Evolutionary conservation across 2,329 filamentous ascomycete genomes (phyloP).

Genomic region (Metarhizium brunneum): DNA sequence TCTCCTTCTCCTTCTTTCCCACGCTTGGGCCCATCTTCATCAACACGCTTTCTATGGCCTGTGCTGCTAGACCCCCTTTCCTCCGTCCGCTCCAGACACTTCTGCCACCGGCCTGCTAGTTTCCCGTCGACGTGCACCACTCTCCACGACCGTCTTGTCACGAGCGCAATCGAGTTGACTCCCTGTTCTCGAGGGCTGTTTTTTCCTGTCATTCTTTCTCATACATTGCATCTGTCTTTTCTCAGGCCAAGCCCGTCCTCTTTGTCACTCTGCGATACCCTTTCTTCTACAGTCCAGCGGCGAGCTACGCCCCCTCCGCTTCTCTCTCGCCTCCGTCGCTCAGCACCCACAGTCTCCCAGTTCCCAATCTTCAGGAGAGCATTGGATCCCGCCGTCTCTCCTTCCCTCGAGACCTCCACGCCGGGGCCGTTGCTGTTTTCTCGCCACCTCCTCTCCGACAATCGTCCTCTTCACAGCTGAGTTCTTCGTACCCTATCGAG

Average conservation of each 20-base stretch:
- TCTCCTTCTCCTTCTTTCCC: not conserved
- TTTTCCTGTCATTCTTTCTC: not conserved
- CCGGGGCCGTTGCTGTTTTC: not conserved
- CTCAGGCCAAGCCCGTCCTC: not conserved
- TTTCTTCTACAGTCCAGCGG: not conserved
- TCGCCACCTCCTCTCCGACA: not conserved
- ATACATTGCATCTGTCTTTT: not conserved
- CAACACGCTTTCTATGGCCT: not conserved
- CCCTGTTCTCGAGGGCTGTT: not conserved
- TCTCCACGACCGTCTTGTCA: not conserved
- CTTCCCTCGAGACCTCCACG: not conserved
- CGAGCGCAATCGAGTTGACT: not conserved
- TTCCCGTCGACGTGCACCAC: not conserved
- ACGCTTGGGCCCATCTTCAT: not conserved
- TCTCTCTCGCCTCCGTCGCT: constrained; percentile 2
- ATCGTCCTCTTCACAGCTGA: not conserved
- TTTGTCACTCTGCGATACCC: constrained; percentile 3
- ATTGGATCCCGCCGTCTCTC: not conserved
- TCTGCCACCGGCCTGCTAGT: not conserved
- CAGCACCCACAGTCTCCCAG: not conserved
- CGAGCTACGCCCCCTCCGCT: not conserved
- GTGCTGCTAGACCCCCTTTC: not conserved
- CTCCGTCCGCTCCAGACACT: not conserved
- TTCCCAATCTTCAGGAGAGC: not conserved
- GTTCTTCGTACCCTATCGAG: not conserved